phyloP scores from a whole-genome alignment of 495 filamentous ascomycete genomes.

The Glonium stellatum region DNA sequence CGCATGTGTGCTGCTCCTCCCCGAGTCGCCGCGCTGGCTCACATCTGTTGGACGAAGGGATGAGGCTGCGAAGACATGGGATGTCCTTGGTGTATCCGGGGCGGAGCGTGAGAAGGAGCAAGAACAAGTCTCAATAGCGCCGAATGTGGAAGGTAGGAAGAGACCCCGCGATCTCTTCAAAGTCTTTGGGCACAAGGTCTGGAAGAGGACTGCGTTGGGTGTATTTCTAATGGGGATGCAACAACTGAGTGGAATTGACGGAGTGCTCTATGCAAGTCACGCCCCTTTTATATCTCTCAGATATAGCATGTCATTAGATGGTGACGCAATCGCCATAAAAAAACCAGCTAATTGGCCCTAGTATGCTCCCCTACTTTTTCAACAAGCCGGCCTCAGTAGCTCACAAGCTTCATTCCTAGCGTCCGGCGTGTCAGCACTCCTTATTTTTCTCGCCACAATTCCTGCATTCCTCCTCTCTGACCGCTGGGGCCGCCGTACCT shows the following conservation, averaged over 20 bases:
- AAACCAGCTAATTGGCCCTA: background rate
- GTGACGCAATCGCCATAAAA: background rate
- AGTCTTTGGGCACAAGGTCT: background rate
- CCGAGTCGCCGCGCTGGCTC: conserved; percentile 43
- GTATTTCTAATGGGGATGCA: background rate
- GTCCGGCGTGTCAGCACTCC: background rate
- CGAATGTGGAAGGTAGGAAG: background rate
- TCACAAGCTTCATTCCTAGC: background rate
- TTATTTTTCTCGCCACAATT: background rate
- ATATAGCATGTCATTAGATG: background rate
- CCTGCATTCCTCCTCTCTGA: background rate
- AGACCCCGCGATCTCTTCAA: background rate
- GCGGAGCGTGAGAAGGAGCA: background rate
- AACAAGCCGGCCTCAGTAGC: background rate
- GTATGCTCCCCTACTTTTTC: background rate
- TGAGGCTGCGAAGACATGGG: conserved; percentile 24
- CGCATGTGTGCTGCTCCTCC: conserved; percentile 15
- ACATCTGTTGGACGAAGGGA: conserved; percentile 33
- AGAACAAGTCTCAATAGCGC: background rate
- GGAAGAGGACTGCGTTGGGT: background rate
- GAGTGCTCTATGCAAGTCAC: background rate
- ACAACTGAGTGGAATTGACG: background rate
- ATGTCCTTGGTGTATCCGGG: background rate
- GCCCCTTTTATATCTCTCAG: no score
- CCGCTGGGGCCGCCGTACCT: background rate